A percentile compares a stretch with the other conserved stretches of the same genome.
These are phyloP conservation scores for Pisolithus orientalis DNA, from an alignment of 768 basidiomycete genomes.

Conservation along the genomic window DNA sequence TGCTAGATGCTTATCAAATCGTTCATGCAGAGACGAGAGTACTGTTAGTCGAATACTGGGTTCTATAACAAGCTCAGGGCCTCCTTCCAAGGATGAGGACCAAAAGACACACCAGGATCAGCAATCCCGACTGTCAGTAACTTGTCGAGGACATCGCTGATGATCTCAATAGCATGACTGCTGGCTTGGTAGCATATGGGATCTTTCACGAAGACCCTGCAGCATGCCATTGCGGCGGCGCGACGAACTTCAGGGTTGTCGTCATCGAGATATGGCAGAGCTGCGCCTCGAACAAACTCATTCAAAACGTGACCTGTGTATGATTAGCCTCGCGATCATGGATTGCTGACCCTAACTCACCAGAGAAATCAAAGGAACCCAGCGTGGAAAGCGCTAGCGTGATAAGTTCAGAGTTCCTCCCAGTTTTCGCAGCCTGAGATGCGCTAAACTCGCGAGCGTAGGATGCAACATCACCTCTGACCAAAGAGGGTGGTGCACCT, in stretches of 20 bases:
- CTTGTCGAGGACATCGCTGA: constrained; percentile 97
- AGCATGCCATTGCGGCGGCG: constrained; percentile 89
- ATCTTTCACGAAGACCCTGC: constrained; percentile 86
- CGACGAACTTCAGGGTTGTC: constrained; percentile 83
- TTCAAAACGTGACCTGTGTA: constrained; percentile 79
- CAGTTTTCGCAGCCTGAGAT: constrained; percentile 45
- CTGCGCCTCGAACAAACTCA: constrained; percentile 90
- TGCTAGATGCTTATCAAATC: constrained; percentile 94
- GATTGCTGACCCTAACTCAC: constrained; percentile 32
- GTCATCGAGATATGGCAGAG: constrained; percentile 90
- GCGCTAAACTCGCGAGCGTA: constrained; percentile 47
- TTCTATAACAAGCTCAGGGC: constrained; percentile 33
- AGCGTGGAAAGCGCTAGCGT: constrained; percentile 83
- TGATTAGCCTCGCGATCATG: constrained; percentile 8
- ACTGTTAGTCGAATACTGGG: constrained; percentile 81
- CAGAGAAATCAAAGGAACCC: constrained; percentile 91
- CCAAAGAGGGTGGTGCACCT: constrained; percentile 68
- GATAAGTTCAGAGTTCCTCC: constrained; percentile 61
- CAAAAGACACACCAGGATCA: constrained; percentile 66
- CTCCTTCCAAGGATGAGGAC: constrained; percentile 1
- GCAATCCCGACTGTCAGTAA: constrained; percentile 91
- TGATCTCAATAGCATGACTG: constrained; percentile 92
- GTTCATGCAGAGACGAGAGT: constrained; percentile 78
- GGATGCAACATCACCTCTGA: constrained; percentile 44
- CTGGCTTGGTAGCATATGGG: constrained; percentile 95